Evolutionary conservation across 2,329 filamentous ascomycete genomes (phyloP).

Genomic region (Capronia epimyces): DNA sequence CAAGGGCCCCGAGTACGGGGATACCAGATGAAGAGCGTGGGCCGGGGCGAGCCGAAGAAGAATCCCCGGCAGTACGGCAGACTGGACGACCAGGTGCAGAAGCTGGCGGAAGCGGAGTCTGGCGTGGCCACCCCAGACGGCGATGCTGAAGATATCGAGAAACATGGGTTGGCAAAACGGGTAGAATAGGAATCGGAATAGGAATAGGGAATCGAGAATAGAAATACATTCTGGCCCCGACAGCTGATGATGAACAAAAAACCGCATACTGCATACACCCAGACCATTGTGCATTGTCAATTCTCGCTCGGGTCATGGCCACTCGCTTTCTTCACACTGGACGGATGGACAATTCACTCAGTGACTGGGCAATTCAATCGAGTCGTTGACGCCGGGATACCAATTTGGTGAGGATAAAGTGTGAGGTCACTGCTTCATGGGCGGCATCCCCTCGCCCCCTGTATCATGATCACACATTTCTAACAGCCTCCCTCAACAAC

Average conservation of each 20-base stretch:
- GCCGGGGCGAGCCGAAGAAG: conserved; percentile 56
- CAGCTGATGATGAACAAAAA: no score
- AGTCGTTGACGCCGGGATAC: no score
- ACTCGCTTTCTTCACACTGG: no score
- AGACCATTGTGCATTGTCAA: no score
- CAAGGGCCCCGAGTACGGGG: conserved; percentile 71
- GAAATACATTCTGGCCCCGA: no score
- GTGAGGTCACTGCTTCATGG: no score
- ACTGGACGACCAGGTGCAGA: conserved; percentile 47
- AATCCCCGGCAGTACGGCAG: conserved; percentile 64
- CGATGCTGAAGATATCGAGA: conserved; percentile 48
- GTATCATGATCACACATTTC: conserved; percentile 4
- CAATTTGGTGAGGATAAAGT: no score
- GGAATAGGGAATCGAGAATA: neutral
- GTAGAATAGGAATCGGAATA: conserved; percentile 1
- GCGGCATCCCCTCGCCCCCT: neutral
- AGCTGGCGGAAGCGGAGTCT: conserved; percentile 47
- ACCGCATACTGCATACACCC: no score
- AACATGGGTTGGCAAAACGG: conserved; percentile 46
- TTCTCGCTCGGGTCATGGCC: no score
- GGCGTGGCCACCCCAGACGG: conserved; percentile 49
- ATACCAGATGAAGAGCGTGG: conserved; percentile 72
- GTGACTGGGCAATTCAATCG: no score
- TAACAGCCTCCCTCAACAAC: conserved; percentile 46
- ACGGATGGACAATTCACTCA: no score